Evolutionary conservation across 768 basidiomycete species (phyloP).

Genomic region (Hericium erinaceus): DNA sequence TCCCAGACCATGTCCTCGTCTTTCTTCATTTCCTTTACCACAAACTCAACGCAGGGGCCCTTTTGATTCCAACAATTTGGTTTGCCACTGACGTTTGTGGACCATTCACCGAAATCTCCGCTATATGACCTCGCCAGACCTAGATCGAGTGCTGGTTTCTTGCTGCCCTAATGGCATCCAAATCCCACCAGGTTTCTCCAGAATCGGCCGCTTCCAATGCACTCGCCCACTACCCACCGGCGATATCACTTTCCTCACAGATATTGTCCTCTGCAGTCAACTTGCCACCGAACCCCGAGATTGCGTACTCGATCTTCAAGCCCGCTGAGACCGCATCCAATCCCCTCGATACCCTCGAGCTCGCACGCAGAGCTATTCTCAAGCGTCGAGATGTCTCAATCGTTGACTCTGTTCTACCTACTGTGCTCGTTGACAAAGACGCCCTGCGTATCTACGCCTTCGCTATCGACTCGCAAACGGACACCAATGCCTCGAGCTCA

Average conservation of each 20-base stretch:
- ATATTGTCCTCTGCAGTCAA: conserved; percentile 39
- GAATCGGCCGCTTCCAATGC: conserved; percentile 23
- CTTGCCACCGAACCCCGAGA: conserved; percentile 32
- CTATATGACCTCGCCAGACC: neutral
- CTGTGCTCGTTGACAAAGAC: conserved; percentile 36
- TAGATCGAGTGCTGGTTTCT: neutral
- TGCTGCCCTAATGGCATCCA: conserved; percentile 18
- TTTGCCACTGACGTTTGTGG: too few relatives aligned
- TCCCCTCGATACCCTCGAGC: conserved; percentile 39
- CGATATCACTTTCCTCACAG: conserved; percentile 28
- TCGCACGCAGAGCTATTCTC: conserved; percentile 42
- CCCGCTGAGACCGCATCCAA: conserved; percentile 20
- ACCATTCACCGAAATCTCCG: too few relatives aligned
- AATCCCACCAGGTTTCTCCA: conserved; percentile 15
- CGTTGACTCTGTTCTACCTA: conserved; percentile 41
- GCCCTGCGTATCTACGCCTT: conserved; percentile 52
- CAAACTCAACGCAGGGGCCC: neutral
- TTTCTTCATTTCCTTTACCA: neutral
- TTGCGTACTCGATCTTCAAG: conserved; percentile 38
- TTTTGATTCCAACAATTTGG: too few relatives aligned
- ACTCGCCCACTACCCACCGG: conserved; percentile 22
- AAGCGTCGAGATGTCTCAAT: conserved; percentile 30
- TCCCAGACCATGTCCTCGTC: neutral
- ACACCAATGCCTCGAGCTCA: conserved; percentile 10
- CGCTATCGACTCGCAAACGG: conserved; percentile 29